Percentiles rank a stretch among this genome's conserved stretches.
Conservation (phyloP, 78 protist genomes). For the Dictyostelium discoideum region DNA sequence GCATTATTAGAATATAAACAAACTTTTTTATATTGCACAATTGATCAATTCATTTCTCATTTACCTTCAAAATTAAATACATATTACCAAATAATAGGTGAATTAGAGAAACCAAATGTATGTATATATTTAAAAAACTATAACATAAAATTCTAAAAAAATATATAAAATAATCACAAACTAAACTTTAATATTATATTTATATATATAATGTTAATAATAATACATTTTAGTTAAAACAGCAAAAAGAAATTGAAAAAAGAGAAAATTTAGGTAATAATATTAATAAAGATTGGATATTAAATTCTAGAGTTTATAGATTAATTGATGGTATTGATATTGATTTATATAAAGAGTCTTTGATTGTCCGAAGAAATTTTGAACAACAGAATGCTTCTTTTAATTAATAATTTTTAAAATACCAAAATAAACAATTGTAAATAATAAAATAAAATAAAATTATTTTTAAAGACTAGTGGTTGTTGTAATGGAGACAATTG, state of each 20-base stretch:
- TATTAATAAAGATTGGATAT: not conserved
- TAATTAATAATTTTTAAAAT: not conserved
- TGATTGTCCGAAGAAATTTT: not conserved
- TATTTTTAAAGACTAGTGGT: too few species aligned
- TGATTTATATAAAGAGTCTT: not conserved
- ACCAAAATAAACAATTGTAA: too few species aligned
- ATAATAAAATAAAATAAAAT: too few species aligned
- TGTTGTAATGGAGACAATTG: too few species aligned
- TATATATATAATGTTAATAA: too few species aligned
- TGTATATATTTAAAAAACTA: not conserved
- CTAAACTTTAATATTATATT: too few species aligned
- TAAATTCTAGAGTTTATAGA: slow-evolving; percentile 2
- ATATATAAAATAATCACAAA: too few species aligned
- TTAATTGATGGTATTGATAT: not conserved
- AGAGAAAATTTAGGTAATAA: not conserved
- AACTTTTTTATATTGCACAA: not conserved
- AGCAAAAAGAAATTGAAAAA: not conserved
- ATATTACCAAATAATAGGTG: slow-evolving; percentile 10
- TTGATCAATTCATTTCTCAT: not conserved
- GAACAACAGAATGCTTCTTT: not conserved
- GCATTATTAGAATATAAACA: not conserved
- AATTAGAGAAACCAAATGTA: slow-evolving; percentile 4
- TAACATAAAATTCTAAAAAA: too few species aligned
- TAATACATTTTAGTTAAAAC: not conserved
- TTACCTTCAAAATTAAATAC: not conserved